A percentile compares a stretch with the other conserved stretches of the same genome.
Evolutionary conservation across 257 asterid species (phyloP).

Genomic region (Rhazya stricta): DNA sequence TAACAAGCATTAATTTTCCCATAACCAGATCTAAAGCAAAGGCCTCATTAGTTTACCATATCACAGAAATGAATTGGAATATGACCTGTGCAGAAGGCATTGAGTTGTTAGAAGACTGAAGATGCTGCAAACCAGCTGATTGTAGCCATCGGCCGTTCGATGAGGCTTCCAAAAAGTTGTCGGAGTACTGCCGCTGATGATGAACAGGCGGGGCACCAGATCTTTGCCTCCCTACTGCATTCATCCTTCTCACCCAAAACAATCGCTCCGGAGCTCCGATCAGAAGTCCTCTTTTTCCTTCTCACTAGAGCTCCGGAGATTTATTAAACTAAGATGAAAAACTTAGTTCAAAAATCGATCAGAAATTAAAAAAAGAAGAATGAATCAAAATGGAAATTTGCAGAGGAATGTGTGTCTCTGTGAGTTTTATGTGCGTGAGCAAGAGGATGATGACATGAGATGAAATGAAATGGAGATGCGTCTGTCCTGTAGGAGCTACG

Average conservation of each 20-base stretch:
- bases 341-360: neutral
- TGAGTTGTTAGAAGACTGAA: slow-evolving; percentile 64
- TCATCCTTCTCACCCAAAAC: slow-evolving; percentile 42
- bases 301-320: slow-evolving; percentile 11
- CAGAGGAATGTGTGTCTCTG: slow-evolving; percentile 10
- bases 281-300: slow-evolving; percentile 19
- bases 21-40: slow-evolving; percentile 36
- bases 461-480: slow-evolving; percentile 13
- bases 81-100: slow-evolving; percentile 63
- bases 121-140: slow-evolving; percentile 90
- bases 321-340: neutral
- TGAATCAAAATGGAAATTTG: neutral
- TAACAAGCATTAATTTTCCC: neutral
- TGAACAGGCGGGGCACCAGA: slow-evolving; percentile 73
- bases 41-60: slow-evolving; percentile 1
- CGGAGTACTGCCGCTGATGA: slow-evolving; percentile 86
- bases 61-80: slow-evolving; percentile 6
- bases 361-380: neutral
- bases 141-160: slow-evolving; percentile 90
- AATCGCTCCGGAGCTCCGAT: slow-evolving; percentile 7
- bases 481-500: slow-evolving; percentile 16
- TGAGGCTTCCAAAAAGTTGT: slow-evolving; percentile 60
- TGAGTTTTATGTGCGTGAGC: neutral
- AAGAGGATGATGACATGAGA: neutral
- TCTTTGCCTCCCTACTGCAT: slow-evolving; percentile 85